These are phyloP conservation scores for Ophiocordyceps robertsii DNA, from an alignment of 2,329 filamentous ascomycete species.

Conservation along the genomic window DNA sequence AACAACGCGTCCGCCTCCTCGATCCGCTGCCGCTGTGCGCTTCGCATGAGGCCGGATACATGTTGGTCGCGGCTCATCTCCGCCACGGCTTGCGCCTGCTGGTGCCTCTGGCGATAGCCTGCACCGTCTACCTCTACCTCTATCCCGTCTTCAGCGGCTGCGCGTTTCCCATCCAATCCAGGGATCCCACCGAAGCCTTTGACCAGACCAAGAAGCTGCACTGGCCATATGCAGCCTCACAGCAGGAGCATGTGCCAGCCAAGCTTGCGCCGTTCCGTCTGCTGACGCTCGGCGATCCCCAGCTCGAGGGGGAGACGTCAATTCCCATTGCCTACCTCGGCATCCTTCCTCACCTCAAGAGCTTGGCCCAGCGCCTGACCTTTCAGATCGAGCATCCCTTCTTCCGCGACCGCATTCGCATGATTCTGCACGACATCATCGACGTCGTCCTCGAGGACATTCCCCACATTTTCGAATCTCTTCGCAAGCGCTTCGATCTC, in stretches of 20 bases:
- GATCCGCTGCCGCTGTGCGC: not conserved
- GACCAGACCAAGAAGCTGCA: slow-evolving; percentile 26
- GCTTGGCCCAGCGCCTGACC: slow-evolving; percentile 31
- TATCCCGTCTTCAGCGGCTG: slow-evolving; percentile 75
- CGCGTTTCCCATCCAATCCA: slow-evolving; percentile 53
- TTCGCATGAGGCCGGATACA: slow-evolving; percentile 28
- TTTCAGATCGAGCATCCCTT: slow-evolving; percentile 31
- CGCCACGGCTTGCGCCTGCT: slow-evolving; percentile 41
- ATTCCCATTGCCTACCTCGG: slow-evolving; percentile 47
- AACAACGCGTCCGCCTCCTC: not conserved
- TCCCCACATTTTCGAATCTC: slow-evolving; percentile 49
- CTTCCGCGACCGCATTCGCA: slow-evolving; percentile 37
- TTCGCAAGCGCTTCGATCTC: slow-evolving; percentile 72
- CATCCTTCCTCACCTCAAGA: slow-evolving; percentile 38
- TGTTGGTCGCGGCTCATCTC: slow-evolving; percentile 38
- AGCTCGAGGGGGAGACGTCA: slow-evolving; percentile 84
- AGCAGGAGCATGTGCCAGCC: slow-evolving; percentile 9
- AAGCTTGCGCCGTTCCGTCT: slow-evolving; percentile 65
- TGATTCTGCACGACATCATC: slow-evolving; percentile 42
- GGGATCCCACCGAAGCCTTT: slow-evolving; percentile 18
- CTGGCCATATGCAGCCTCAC: slow-evolving; percentile 19
- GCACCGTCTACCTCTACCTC: slow-evolving; percentile 70
- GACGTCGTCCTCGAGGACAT: slow-evolving; percentile 56
- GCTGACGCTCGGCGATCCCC: slow-evolving; percentile 79
- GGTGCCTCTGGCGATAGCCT: slow-evolving; percentile 51